These are phyloP conservation scores for Microbotryum silenes-acaulis DNA, from an alignment of 1,284 basidiomycete species.

Conservation along the genomic window DNA sequence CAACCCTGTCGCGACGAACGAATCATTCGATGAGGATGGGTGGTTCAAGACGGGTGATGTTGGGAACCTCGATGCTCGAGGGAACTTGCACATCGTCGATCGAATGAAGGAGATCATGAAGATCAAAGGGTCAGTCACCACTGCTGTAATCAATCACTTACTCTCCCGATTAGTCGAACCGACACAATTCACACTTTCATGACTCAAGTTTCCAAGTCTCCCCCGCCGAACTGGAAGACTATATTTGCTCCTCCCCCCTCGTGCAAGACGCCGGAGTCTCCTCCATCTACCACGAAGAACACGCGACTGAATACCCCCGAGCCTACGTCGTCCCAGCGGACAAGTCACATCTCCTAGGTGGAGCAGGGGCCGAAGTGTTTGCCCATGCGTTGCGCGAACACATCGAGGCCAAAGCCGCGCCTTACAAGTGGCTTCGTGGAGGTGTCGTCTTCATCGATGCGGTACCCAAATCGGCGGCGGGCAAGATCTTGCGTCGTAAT, in stretches of 20 bases:
- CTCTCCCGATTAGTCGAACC: background rate
- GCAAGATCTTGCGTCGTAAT: conserved; percentile 28
- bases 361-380: conserved; percentile 12
- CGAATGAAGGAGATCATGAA: conserved; percentile 38
- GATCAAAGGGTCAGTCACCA: conserved; percentile 33
- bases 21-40: conserved; percentile 32
- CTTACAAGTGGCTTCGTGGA: conserved; percentile 33
- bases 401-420: conserved; percentile 28
- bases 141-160: background rate
- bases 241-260: conserved; percentile 33
- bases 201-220: conserved; percentile 37
- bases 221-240: conserved; percentile 38
- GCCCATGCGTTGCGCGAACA: conserved; percentile 21
- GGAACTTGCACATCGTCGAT: conserved; percentile 35
- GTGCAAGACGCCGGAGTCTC: conserved; percentile 38
- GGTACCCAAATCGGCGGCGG: conserved; percentile 26
- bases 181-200: background rate
- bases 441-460: conserved; percentile 24
- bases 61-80: conserved; percentile 34
- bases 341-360: conserved; percentile 19
- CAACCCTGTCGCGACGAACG: conserved; percentile 35
- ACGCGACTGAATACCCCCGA: conserved; percentile 35
- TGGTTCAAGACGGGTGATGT: conserved; percentile 39
- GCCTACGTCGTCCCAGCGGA: conserved; percentile 34
- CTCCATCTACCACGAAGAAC: conserved; percentile 31